A percentile compares a stretch with the other conserved stretches of the same genome.
Conservation (phyloP, 305 asterid species). For the Fraxinus dipetala region DNA sequence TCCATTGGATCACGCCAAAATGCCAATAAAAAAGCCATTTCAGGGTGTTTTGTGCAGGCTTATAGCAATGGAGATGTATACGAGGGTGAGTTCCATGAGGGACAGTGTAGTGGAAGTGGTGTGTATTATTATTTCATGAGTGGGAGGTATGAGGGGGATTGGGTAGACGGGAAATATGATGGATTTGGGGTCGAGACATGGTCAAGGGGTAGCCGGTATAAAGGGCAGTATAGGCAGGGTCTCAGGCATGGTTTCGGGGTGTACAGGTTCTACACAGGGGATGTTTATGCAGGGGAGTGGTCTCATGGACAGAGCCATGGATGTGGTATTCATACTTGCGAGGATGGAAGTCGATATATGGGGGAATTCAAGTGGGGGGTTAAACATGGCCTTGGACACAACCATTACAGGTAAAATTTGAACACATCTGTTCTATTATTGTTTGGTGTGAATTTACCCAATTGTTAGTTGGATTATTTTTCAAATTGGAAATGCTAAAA, state of each 20-base stretch:
- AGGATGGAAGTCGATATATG: slow-evolving; percentile 76
- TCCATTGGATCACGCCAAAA: slow-evolving; percentile 73
- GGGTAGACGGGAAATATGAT: slow-evolving; percentile 90
- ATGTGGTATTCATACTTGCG: slow-evolving; percentile 82
- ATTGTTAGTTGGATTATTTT: not conserved
- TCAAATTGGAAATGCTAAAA: not conserved
- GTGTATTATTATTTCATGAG: slow-evolving; percentile 93
- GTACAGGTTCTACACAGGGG: slow-evolving; percentile 85
- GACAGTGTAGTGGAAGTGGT: slow-evolving; percentile 85
- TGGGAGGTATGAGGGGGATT: slow-evolving; percentile 92
- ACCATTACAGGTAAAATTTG: slow-evolving; percentile 72
- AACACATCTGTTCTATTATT: not conserved
- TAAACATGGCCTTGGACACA: slow-evolving; percentile 90
- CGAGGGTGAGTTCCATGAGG: slow-evolving; percentile 94
- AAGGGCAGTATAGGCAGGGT: slow-evolving; percentile 87
- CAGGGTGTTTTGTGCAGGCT: slow-evolving; percentile 84
- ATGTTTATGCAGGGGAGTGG: slow-evolving; percentile 94
- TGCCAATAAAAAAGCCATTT: slow-evolving; percentile 51
- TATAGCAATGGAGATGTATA: slow-evolving; percentile 91
- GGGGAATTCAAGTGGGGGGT: slow-evolving; percentile 97
- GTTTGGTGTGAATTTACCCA: not conserved
- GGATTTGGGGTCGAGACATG: slow-evolving; percentile 92
- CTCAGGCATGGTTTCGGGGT: slow-evolving; percentile 92
- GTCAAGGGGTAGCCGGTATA: slow-evolving; percentile 83
- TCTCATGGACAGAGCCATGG: slow-evolving; percentile 92